Base-by-base conservation (phyloP, 2,329 filamentous ascomycete species). In the Sporothrix dimorphospora region DNA sequence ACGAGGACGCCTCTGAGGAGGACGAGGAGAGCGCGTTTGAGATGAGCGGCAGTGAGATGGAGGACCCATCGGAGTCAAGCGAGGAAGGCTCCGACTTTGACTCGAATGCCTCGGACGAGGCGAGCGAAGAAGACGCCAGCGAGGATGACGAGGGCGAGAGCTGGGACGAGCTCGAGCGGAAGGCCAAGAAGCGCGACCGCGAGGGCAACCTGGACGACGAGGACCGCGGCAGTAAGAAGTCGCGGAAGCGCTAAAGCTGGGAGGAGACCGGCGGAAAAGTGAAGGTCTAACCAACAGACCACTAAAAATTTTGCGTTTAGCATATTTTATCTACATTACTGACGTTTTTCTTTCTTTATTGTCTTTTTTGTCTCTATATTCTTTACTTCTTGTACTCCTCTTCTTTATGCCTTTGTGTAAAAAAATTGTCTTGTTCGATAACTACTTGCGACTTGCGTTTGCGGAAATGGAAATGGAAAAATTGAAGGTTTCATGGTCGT, bases 11-110 rank as follows among this genome's bases (percentile, higher is more conserved):
- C 0, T 90, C 92, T 12, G 91, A 94, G 74, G 93, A 96, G 71
- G 92, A 96, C 74, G 92, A 97, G 79, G 96, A 98, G 81, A 94
- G 90, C 3, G 94, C 92, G 8, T 99, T 98, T 78, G 96, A 98
- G 81, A 92, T 97, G 70, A 91, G 89, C 27, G 95, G 97, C 73
- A 91, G 90, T 3, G 96, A 98, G 75, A 83, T 98, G 1, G 94
- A 95, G 45, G 94, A 93, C 79, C 92, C 87, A 16, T 94, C 90
- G 11, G 95, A 90, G 76, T 89, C 87, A 12, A 89, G 87, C 74
- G 88, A 97, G 76, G 94, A 97, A 55, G 96, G 94, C 72, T 96
- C 92, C 24, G 94, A 98, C 74, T 98, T 96, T 79, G 94, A 97
- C 78, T 95, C 95, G 78, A 94, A 97, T 78, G 92, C 91, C 1